Base-by-base conservation (phyloP, 257 asterid genomes). In the Mitragyna speciosa region DNA sequence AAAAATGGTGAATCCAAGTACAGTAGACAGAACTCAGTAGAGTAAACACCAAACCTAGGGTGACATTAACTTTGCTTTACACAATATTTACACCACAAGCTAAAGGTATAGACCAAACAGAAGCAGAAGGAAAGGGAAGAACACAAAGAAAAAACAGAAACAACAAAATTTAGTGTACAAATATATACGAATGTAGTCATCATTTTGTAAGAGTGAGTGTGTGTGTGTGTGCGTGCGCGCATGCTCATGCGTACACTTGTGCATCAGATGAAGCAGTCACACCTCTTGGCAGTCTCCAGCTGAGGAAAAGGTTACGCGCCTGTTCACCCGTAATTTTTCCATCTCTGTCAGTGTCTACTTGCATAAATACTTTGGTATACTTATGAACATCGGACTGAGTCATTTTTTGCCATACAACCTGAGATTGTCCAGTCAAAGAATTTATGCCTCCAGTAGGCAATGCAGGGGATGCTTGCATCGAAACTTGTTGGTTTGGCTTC, bases 251-350 rank as follows among this genome's bases (percentile, higher is more conserved):
- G 58, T 26, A 43, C n/a, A 45, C 20, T 36, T 6, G 12, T 49
- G 73, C 61, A 14, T 61, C 41, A 19, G 45, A 59, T 72, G n/a
- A 77, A n/a, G 52, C 76, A 45, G 48, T 70, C 77, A 41, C 84
- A 96, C 98, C 98, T 89, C 92, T 89, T 52, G 98, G 98, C 82
- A 88, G 89, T 92, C 85, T 90, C 99, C 99, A 96, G 87, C 98
- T 96, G 83, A 96, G 88, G 87, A 96, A 96, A 76, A 96, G 92
- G 86, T 90, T 86, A 61, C 95, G 96, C 11, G 99, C 99, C 92
- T 96, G 95, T 85, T 87, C 95, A 75, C 97, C 99, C 12, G 92
- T 87, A 70, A 96, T 94, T 86, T 91, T 92, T 77, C 98, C 99
- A 92, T 96, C 99, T 82, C 90, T 84, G 84, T 96, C 98, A 1